Percentiles rank a stretch among this genome's conserved stretches.
These are phyloP conservation scores for Boletus semigastroideus DNA, from an alignment of 1,284 basidiomycete genomes.

Conservation along the genomic window DNA sequence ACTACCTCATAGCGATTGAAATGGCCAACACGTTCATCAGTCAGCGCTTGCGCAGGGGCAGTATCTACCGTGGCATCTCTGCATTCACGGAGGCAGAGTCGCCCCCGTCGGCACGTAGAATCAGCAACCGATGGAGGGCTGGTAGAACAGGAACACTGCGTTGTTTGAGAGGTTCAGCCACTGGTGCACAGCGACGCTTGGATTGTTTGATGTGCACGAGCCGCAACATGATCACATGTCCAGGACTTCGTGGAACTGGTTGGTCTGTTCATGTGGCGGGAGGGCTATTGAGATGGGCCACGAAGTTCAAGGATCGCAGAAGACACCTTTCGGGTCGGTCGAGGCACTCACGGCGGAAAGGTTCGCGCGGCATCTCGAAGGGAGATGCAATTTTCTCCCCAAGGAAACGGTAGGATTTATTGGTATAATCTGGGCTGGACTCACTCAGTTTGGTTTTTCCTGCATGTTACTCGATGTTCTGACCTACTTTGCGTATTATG, in stretches of 20 bases:
- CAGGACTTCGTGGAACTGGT: slow-evolving; percentile 15
- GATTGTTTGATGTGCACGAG: slow-evolving; percentile 13
- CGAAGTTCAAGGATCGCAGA: slow-evolving; percentile 6
- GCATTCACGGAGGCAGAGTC: slow-evolving; percentile 29
- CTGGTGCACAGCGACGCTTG: slow-evolving; percentile 18
- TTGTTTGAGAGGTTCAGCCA: slow-evolving; percentile 11
- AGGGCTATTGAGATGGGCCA: slow-evolving; percentile 20
- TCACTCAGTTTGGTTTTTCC: background rate
- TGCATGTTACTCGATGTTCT: background rate
- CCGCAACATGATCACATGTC: slow-evolving; percentile 19
- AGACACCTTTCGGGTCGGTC: background rate
- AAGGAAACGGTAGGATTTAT: slow-evolving; percentile 19
- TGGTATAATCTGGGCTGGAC: slow-evolving; percentile 16
- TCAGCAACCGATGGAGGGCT: slow-evolving; percentile 25
- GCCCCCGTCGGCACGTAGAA: slow-evolving; percentile 24
- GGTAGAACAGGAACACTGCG: slow-evolving; percentile 19
- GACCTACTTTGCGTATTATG: no score
- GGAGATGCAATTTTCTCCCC: slow-evolving; percentile 12
- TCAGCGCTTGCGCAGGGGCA: slow-evolving; percentile 25
- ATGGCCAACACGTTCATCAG: slow-evolving; percentile 23
- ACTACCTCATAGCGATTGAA: slow-evolving; percentile 19
- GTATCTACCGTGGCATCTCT: slow-evolving; percentile 27
- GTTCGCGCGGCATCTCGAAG: slow-evolving; percentile 17
- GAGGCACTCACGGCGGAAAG: slow-evolving; percentile 15
- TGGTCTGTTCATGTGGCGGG: slow-evolving; percentile 28